Evolutionary conservation across 495 filamentous ascomycete genomes (phyloP), one percentile per base, ranked within the genome.

Genomic region (Xylaria venustula): DNA sequence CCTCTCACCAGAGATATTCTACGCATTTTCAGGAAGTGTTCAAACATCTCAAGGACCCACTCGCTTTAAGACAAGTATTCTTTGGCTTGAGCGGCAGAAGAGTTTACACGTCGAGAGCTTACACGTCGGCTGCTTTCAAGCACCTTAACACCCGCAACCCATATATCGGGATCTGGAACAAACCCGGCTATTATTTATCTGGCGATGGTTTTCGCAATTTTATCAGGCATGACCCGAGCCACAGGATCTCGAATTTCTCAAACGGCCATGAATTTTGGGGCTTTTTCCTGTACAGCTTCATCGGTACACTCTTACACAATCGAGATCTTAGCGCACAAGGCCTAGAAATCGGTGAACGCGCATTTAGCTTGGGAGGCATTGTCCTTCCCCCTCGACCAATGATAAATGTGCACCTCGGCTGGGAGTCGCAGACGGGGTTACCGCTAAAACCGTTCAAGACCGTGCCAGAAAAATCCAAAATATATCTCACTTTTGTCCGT

Each of bases 181-280:
- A n/a, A n/a, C n/a, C n/a, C n/a, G n/a, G n/a, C n/a, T n/a, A n/a
- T n/a, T n/a, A n/a, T n/a, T n/a, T n/a, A n/a, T n/a, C n/a, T n/a
- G n/a, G n/a, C n/a, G n/a, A n/a, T n/a, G n/a, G n/a, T n/a, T n/a
- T n/a, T n/a, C n/a, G n/a, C n/a, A n/a, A n/a, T n/a, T n/a, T n/a
- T n/a, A n/a, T n/a, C n/a, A n/a, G 14, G 2, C 40, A 30, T 1
- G 66, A 69, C 52, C 71, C 68, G 70, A 3, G 19, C 49, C 34
- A 4, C 32, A n/a, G 9, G 3, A 6, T 9, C 19, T 0, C 19
- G 17, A 2, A 6, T 9, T 28, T 0, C 22, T 3, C 19, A 15
- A 0, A 23, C n/a, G 17, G 26, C 9, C 25, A 36, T 2, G n/a
- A 40, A 3, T 23, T 17, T 20, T 57, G 54, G 54, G 47, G 54